phyloP scores from a whole-genome alignment of 371 early-diverging fungal species.

The Mucor mucedo region DNA sequence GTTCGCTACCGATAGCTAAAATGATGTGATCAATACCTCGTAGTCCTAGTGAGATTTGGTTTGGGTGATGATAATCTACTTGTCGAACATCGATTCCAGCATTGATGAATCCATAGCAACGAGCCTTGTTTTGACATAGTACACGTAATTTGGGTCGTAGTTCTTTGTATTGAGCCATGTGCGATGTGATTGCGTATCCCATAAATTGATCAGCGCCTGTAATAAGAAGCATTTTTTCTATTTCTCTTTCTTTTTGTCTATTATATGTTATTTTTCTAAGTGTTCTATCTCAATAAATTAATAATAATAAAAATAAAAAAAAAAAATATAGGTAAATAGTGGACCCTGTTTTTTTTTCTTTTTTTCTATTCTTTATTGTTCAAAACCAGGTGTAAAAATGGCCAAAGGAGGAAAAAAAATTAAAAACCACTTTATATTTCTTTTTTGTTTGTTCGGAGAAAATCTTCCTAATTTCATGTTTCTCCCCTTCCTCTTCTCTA shows the following conservation, averaged over 20 bases:
- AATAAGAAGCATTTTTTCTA: slow-evolving; percentile 43
- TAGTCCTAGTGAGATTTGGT: slow-evolving; percentile 40
- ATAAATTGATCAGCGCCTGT: slow-evolving; percentile 49
- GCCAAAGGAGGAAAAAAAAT: background rate
- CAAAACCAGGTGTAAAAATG: background rate
- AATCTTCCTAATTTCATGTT: background rate
- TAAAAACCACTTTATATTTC: background rate
- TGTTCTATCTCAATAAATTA: too few species aligned
- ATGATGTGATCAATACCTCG: slow-evolving; percentile 47
- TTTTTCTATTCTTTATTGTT: background rate
- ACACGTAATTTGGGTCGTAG: slow-evolving; percentile 38
- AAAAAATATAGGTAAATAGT: background rate
- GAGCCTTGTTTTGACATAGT: slow-evolving; percentile 34
- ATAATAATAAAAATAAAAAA: background rate
- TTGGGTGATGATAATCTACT: slow-evolving; percentile 41
- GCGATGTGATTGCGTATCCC: slow-evolving; percentile 45
- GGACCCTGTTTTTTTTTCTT: background rate
- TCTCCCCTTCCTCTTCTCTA: background rate
- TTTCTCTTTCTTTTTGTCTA: slow-evolving; percentile 8
- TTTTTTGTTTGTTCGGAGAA: background rate
- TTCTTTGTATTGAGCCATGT: slow-evolving; percentile 34
- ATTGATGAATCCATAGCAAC: slow-evolving; percentile 25
- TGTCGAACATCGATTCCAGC: slow-evolving; percentile 40
- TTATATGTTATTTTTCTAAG: background rate
- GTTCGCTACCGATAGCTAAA: slow-evolving; percentile 42